phyloP scores from a whole-genome alignment of 495 filamentous ascomycete genomes.

The Penicillium verhagenii region DNA sequence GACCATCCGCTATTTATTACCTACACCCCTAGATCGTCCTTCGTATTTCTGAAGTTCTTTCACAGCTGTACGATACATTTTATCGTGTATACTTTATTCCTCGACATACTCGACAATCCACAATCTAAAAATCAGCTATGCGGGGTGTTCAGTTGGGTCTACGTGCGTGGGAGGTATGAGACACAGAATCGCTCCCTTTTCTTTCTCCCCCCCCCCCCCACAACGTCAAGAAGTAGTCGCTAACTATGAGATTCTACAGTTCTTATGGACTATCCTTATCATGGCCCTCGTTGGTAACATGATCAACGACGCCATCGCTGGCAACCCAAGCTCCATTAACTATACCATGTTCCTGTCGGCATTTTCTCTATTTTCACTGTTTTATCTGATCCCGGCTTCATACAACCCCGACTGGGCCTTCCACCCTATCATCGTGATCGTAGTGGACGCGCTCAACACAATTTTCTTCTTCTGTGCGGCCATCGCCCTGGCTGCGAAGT shows the following conservation, averaged over 20 bases:
- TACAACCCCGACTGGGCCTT: conserved; percentile 47
- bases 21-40: background rate
- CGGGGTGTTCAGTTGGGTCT: conserved; percentile 35
- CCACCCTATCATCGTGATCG: conserved; percentile 54
- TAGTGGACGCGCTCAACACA: conserved; percentile 58
- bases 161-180: conserved; percentile 39
- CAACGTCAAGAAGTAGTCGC: background rate
- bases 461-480: conserved; percentile 66
- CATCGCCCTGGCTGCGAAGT: conserved; percentile 61
- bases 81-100: background rate
- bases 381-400: conserved; percentile 59
- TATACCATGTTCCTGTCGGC: conserved; percentile 64
- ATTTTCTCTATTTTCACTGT: conserved; percentile 63
- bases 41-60: background rate
- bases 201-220: background rate
- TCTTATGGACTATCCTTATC: conserved; percentile 65
- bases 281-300: conserved; percentile 69
- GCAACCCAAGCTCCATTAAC: conserved; percentile 58
- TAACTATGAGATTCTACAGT: conserved; percentile 35
- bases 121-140: conserved; percentile 17
- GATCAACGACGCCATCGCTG: conserved; percentile 53
- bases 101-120: background rate
- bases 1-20: conserved; percentile 31
- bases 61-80: background rate
- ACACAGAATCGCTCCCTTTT: background rate